Percentiles rank a stretch among this genome's conserved stretches.
Evolutionary conservation across 345 rosid species (phyloP).

Genomic region (Passiflora organensis): DNA sequence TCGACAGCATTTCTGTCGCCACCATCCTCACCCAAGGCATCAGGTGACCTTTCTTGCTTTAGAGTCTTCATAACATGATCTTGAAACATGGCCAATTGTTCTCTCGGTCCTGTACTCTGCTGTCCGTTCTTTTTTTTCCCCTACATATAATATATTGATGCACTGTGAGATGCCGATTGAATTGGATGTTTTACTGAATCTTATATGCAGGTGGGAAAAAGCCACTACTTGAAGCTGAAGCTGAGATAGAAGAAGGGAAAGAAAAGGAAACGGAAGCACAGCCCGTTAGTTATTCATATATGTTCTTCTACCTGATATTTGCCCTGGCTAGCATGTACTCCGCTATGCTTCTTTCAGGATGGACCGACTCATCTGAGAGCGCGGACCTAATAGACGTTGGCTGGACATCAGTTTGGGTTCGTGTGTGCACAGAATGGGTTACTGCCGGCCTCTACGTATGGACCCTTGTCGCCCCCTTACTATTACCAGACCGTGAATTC

Average conservation of each 20-base stretch:
- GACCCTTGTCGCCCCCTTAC: slow-evolving; percentile 67
- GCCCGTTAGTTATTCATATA: slow-evolving; percentile 78
- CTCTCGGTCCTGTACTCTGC: too few species aligned
- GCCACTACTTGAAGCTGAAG: slow-evolving; percentile 58
- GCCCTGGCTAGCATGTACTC: slow-evolving; percentile 97
- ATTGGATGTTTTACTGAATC: too few species aligned
- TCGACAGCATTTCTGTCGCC: slow-evolving; percentile 81
- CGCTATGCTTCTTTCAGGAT: slow-evolving; percentile 93
- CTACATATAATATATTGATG: too few species aligned
- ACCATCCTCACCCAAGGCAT: slow-evolving; percentile 71
- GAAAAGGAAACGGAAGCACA: slow-evolving; percentile 47
- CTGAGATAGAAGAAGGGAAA: slow-evolving; percentile 64
- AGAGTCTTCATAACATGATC: too few species aligned
- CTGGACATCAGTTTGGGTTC: slow-evolving; percentile 98
- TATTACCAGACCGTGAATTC: slow-evolving; percentile 71
- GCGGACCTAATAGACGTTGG: slow-evolving; percentile 79
- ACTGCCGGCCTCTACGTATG: slow-evolving; percentile 69
- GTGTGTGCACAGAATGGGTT: slow-evolving; percentile 83
- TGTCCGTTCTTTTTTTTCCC: too few species aligned
- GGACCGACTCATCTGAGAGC: slow-evolving; percentile 78
- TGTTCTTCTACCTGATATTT: slow-evolving; percentile 89
- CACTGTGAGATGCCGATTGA: too few species aligned
- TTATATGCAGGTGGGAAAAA: slow-evolving; percentile 56
- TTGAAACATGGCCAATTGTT: too few species aligned
- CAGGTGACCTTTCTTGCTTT: slow-evolving; percentile 40